Evolutionary conservation across 805 yeast species (phyloP).

Genomic region (Metschnikowia colocasiae): DNA sequence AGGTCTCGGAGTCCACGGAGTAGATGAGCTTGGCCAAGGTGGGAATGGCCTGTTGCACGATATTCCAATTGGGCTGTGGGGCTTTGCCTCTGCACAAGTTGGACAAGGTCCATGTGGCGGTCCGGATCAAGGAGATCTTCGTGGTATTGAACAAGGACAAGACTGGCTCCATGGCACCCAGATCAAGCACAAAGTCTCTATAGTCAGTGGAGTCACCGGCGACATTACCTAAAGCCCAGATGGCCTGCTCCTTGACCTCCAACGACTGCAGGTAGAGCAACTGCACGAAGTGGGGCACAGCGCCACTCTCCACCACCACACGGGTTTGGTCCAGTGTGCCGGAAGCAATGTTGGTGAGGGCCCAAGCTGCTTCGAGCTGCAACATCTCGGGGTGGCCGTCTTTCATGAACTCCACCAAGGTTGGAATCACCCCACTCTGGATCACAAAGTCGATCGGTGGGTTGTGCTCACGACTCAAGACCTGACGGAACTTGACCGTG

Average conservation of each 20-base stretch:
- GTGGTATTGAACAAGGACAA: constrained; percentile 72
- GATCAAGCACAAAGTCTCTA: constrained; percentile 83
- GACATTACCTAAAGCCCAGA: constrained; percentile 98
- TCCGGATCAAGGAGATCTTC: constrained; percentile 86
- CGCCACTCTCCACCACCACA: constrained; percentile 88
- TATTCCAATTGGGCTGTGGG: constrained; percentile 94
- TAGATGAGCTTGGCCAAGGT: constrained; percentile 87
- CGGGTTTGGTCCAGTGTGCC: constrained; percentile 88
- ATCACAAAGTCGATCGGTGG: constrained; percentile 96
- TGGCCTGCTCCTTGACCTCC: constrained; percentile 97
- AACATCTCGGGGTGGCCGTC: constrained; percentile 73
- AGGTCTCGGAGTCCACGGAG: constrained; percentile 86
- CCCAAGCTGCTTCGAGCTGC: constrained; percentile 99
- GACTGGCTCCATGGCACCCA: constrained; percentile 88
- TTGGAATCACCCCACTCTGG: constrained; percentile 89
- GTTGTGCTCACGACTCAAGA: constrained; percentile 86
- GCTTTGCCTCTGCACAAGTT: constrained; percentile 94
- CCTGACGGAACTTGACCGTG: constrained; percentile 89
- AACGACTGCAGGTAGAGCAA: constrained; percentile 74
- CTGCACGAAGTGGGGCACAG: constrained; percentile 86
- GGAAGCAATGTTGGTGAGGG: constrained; percentile 96
- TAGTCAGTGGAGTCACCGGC: constrained; percentile 93
- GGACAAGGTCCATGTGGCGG: constrained; percentile 97
- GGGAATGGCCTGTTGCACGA: constrained; percentile 84
- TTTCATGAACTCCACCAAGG: constrained; percentile 80